Evolutionary conservation across 2,329 filamentous ascomycete genomes (phyloP), one percentile per base, ranked within the genome.

Genomic region (Byssoonygena ceratinophila): DNA sequence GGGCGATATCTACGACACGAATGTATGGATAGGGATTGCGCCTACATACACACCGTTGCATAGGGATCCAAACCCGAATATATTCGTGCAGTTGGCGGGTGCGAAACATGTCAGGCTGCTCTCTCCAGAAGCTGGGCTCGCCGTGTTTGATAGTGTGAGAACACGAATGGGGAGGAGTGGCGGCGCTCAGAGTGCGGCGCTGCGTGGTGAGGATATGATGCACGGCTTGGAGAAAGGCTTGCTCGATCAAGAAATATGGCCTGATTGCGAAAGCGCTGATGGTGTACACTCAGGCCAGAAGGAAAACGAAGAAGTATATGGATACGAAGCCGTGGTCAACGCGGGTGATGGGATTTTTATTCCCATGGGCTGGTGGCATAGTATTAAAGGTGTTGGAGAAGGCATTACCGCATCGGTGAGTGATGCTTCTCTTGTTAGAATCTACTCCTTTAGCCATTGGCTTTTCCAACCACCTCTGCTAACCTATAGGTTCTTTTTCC

Each of bases 131-230:
- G 62, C 73, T 2, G 92, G 92, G 0, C 71, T 77, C 44, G 67
- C 61, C 0, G 64, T 95, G 1, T 95, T 89, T 64, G 72, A 71
- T 32, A 61, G 63, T 29, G 73, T 78, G n/a, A 71, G 74, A 45
- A 55, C 54, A 46, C 59, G 61, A 34, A 41, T 55, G 11, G 70
- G 70, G 2, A 67, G 64, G 37, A 63, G 60, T 58, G 61, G 61
- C 2, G 55, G 60, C 31, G 58, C 57, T 7, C 63, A 58, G 12
- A 70, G 65, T 46, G 74, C 73, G 20, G 71, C 70, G 12, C 75
- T 96, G 59, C 77, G 89, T 53, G 85, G 86, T 0, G 76, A 83
- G 9, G 89, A 95, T 64, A 96, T 97, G 90, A 96, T 97, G 89
- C 75, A 82, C 48, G 89, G 89, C 0, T 68, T 71, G 1, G 87